Base-by-base conservation (phyloP, 2,329 filamentous ascomycete genomes). In the Colletotrichum endophyticum region DNA sequence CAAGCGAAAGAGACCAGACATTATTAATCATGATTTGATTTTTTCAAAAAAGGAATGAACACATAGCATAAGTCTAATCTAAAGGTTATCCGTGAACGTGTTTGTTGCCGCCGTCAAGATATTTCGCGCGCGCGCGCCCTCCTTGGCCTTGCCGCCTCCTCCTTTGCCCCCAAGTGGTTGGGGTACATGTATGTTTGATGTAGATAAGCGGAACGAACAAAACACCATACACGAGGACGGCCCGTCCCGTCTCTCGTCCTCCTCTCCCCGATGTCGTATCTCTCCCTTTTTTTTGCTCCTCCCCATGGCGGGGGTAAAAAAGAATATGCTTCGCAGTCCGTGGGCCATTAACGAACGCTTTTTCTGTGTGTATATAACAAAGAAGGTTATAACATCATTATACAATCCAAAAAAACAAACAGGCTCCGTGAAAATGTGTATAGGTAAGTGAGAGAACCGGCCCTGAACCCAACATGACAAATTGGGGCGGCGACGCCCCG, bases 341-440 rank as follows among this genome's bases (percentile, higher is more conserved):
- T 70, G 57, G 68, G 68, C 68, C 68, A 63, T 70, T 63, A 70
- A 70, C 68, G 57, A 70, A 70, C 68, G 68, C 68, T 63, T 53
- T 61, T 64, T 76, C 63, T 73, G 71, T 76, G 28, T 70, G 56
- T 66, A 70, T 49, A 63, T 32, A 36, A 19, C 28, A 63, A 27
- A 68, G 44, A 64, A 59, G 44, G 59, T 73, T 76, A 69, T 73
- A 69, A 53, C 70, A 76, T 76, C 73, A 76, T 76, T 76, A 76
- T 76, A 73, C 64, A 76, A 76, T 27, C 64, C 73, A 73, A 73
- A 70, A 62, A 63, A 36, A 59, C 56, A 59, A n/a, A 70, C 57
- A 53, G 34, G 70, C 64, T 73, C 71, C 73, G 19, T 63, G 68
- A 73, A 73, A 73, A 68, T 39, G 56, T 27, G 30, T 34, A 22